Base-by-base conservation (phyloP, 306 rosid species). In the Malus sieversii region DNA sequence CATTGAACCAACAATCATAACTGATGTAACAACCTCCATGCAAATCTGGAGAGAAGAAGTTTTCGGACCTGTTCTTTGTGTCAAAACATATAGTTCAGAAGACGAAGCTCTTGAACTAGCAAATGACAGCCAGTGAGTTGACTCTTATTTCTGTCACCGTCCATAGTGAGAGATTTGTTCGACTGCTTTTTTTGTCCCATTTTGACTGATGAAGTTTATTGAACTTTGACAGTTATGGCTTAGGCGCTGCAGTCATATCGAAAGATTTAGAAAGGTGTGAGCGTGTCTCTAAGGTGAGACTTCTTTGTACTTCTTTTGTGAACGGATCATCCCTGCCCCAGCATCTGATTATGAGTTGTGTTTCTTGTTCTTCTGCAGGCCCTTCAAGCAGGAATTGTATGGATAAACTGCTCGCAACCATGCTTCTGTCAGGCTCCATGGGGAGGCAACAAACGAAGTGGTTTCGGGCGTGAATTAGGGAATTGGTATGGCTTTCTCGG, bases 21-120 rank as follows among this genome's bases (percentile, higher is more conserved):
- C 88, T 58, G 89, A 89, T 76, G 96, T 95, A 74, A 90, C 92
- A 66, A 88, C 90, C 71, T 85, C 92, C 74, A 92, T 95, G 99
- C 96, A 95, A 92, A 92, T 95, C 77, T 95, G 99, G 99, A 89
- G 75, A 82, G 97, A 92, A 78, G 99, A 95, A 87, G 97, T 92
- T 42, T 95, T 95, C 65, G 99, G 97, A 76, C 99, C 99, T 68
- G 96, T 92, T 74, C 87, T 95, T 5, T 90, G 97, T 80, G 97
- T 90, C n/a, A 95, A 95, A 87, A 92, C 93, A 70, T 95, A 92
- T 79, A 83, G 90, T 72, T 83, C 95, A 13, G 97, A 95, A 84
- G 97, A 92, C 44, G 99, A 95, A 85, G 99, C 99, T 58, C 85
- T 90, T 73, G 90, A 90, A 79, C 84, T 95, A 80, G 97, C 99